A percentile compares a stretch with the other conserved stretches of the same genome.
phyloP scores from a whole-genome alignment of 2,329 filamentous ascomycete genomes.

The Fonsecaea pedrosoi region DNA sequence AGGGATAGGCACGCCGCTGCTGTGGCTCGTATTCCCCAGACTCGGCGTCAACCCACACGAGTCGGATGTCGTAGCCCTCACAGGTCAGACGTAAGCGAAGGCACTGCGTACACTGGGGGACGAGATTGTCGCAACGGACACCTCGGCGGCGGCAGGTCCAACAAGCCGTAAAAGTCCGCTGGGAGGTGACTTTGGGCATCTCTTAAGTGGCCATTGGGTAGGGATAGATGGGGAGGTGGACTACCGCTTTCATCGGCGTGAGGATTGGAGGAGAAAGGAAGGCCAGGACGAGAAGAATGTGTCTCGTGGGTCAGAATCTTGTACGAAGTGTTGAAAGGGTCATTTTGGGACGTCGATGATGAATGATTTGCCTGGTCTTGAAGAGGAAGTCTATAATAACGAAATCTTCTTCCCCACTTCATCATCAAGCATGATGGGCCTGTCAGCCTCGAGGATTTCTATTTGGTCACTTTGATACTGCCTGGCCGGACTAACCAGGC shows the following conservation, averaged over 20 bases:
- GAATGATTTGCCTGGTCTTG: constrained; percentile 9
- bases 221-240: not conserved
- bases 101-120: constrained; percentile 22
- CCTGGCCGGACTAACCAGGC: too few relatives aligned
- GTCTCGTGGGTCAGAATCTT: not conserved
- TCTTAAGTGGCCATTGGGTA: constrained; percentile 6
- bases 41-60: constrained; percentile 27
- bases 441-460: too few relatives aligned
- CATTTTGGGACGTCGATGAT: constrained; percentile 12
- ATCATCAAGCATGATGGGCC: too few relatives aligned
- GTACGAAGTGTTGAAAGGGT: not conserved
- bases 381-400: constrained; percentile 23
- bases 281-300: constrained; percentile 12
- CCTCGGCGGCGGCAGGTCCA: constrained; percentile 28
- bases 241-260: not conserved
- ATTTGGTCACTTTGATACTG: too few relatives aligned
- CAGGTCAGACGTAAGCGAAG: constrained; percentile 18
- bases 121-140: constrained; percentile 23
- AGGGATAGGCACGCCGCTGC: constrained; percentile 26
- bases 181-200: constrained; percentile 21
- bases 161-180: constrained; percentile 27
- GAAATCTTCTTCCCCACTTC: not conserved
- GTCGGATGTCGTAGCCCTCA: constrained; percentile 25
- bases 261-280: constrained; percentile 7
- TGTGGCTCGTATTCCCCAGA: constrained; percentile 17